Percentiles rank a stretch among this genome's conserved stretches.
phyloP scores from a whole-genome alignment of 148 eudicot species.

The Agrostemma githago region DNA sequence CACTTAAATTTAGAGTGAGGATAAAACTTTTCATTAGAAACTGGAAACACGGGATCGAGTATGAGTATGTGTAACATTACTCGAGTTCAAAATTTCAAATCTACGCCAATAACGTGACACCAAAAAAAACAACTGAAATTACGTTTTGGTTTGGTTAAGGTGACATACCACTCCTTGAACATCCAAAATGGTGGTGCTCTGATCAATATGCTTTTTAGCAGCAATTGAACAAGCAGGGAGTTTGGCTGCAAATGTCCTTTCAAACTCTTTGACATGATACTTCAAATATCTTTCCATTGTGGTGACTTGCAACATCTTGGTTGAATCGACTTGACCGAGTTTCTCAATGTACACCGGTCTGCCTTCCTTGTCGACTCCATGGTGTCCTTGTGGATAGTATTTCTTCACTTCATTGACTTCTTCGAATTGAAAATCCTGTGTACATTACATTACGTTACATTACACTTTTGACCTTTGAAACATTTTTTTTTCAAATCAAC shows the following conservation, averaged over 20 bases:
- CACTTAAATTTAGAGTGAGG: no score
- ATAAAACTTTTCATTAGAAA: no score
- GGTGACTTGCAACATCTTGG: conserved; percentile 77
- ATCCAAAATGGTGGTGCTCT: conserved; percentile 90
- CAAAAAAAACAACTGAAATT: background rate
- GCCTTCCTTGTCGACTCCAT: conserved; percentile 92
- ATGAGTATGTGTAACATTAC: no score
- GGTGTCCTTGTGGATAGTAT: conserved; percentile 91
- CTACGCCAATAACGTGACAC: no score
- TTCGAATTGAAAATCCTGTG: conserved; percentile 74
- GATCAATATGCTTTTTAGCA: conserved; percentile 79
- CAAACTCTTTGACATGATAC: conserved; percentile 85
- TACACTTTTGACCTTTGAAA: background rate
- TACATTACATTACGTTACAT: background rate
- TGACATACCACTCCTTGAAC: conserved; percentile 90
- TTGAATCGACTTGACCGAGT: conserved; percentile 69
- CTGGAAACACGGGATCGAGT: no score
- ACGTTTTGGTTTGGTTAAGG: background rate
- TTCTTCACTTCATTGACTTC: conserved; percentile 65
- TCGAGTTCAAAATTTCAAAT: no score
- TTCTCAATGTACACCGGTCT: conserved; percentile 80
- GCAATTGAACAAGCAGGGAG: conserved; percentile 87
- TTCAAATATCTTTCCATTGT: conserved; percentile 75
- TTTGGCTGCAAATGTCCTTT: conserved; percentile 63
- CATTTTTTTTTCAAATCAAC: no score